Evolutionary conservation across 306 rosid species (phyloP), one percentile per base, ranked within the genome.

Genomic region (Quercus variabilis): DNA sequence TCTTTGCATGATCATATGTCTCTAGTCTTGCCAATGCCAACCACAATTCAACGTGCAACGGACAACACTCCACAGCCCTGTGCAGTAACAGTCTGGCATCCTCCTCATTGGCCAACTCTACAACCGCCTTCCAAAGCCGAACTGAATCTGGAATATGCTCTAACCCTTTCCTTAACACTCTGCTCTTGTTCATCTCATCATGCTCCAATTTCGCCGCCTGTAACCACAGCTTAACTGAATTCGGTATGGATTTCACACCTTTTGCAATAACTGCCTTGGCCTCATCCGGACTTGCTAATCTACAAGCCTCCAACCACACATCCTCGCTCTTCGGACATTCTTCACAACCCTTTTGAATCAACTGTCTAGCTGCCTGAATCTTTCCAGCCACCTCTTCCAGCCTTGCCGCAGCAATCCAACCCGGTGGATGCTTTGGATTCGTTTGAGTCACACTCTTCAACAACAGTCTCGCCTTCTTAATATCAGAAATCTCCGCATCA

Each of bases 391-490:
- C 88, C 77, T 94, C 97, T 86, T 94, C 98, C 74, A 94, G 76
- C 90, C 97, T 86, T 0, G 98, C 91, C 2, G 98, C 97, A 0
- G 97, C 98, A 79, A 92, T 92, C 98, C 98, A 94, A 75, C 97
- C 97, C 0, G 94, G 94, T 1, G 98, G 97, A 38, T 93, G 96
- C 73, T 92, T 93, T 0, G 96, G 98, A 88, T 94, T 92, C 1
- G 97, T 92, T 81, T 92, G 92, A 8, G 88, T 94, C 60, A 92
- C 97, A 84, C 98, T 94, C 91, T 92, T 94, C 0, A 92, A 89
- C 82, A 94, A 73, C 82, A 94, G 76, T 57, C 98, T 89, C 17
- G 97, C 94, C 86, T 92, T 94, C 81, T 94, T 90, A 1, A 92
- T 90, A 83, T 94, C 98, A 0, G 96, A 92, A 75, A 94, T 90